A percentile compares a stretch with the other conserved stretches of the same genome.
These are phyloP conservation scores for Avena eriantha DNA, from an alignment of 176 grass and related monocot species.

Conservation along the genomic window DNA sequence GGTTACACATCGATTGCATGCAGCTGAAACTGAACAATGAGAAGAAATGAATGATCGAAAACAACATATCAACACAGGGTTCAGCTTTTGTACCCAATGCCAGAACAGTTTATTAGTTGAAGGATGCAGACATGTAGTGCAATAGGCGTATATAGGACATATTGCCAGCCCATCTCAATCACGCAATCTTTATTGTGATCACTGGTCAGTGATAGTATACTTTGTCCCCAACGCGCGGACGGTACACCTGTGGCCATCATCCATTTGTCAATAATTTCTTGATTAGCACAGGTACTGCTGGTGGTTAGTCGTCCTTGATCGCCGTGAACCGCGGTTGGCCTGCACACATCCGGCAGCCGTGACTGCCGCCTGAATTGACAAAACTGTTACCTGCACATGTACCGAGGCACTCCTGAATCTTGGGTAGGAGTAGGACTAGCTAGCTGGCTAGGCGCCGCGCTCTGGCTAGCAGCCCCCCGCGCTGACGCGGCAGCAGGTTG, in stretches of 20 bases:
- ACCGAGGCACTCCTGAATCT: neutral
- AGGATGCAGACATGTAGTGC: neutral
- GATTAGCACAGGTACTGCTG: slow-evolving; percentile 10
- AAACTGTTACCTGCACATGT: neutral
- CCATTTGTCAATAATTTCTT: slow-evolving; percentile 2
- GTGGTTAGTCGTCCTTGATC: slow-evolving; percentile 51
- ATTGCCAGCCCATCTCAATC: neutral
- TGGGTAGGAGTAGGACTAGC: neutral
- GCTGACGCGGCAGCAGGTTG: slow-evolving; percentile 51
- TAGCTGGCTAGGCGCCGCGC: slow-evolving; percentile 1
- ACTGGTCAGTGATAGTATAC: neutral
- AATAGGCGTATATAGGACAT: neutral
- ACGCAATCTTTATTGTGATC: neutral
- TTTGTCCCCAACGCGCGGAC: neutral
- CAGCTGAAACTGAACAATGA: slow-evolving; percentile 6
- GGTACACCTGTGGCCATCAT: neutral
- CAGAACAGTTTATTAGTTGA: neutral
- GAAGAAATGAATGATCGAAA: neutral
- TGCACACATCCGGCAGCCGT: slow-evolving; percentile 23
- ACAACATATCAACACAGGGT: neutral
- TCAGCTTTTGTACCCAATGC: neutral
- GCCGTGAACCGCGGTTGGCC: slow-evolving; percentile 30
- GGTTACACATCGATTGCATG: neutral
- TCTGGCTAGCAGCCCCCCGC: slow-evolving; percentile 14
- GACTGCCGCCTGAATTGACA: slow-evolving; percentile 12